Conservation (phyloP, 139 green algal species). For the Nannochloris sp. region DNA sequence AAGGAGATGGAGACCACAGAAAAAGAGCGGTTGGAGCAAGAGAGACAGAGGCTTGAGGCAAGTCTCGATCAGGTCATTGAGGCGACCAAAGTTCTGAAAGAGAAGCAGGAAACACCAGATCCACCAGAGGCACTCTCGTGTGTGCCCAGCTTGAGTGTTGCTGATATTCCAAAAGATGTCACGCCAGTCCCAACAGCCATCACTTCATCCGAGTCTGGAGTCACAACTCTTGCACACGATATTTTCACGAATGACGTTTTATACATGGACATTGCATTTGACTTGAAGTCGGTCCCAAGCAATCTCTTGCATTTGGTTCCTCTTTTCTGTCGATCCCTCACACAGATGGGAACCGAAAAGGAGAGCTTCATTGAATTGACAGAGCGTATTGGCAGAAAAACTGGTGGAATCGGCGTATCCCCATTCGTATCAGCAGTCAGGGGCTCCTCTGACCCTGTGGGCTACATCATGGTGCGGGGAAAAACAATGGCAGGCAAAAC, state of each 20-base stretch:
- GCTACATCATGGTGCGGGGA: conserved; percentile 78
- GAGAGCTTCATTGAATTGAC: conserved; percentile 90
- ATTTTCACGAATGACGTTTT: conserved; percentile 98
- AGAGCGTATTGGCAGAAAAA: conserved; percentile 94
- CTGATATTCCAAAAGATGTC: conserved; percentile 81
- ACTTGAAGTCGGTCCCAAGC: conserved; percentile 58
- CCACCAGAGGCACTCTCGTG: conserved; percentile 73
- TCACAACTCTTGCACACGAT: conserved; percentile 85
- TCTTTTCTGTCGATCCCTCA: conserved; percentile 86
- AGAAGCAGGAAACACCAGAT: conserved; percentile 92
- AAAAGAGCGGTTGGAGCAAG: conserved; percentile 35
- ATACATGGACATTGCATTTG: conserved; percentile 79
- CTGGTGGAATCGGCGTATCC: conserved; percentile 83
- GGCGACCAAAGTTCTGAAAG: conserved; percentile 73
- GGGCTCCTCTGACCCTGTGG: conserved; percentile 51
- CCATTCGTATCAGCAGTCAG: conserved; percentile 63
- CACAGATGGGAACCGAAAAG: conserved; percentile 79
- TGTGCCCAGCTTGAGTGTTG: conserved; percentile 70
- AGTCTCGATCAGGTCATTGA: conserved; percentile 39
- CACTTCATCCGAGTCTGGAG: conserved; percentile 30
- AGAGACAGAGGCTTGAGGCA: conserved; percentile 2
- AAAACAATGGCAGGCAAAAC: conserved; percentile 89
- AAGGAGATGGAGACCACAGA: conserved; percentile 65
- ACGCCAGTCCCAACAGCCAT: conserved; percentile 68
- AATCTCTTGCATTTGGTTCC: conserved; percentile 89